These are phyloP conservation scores for Spiraea crenata DNA, from an alignment of 331 rosid species.

Conservation along the genomic window DNA sequence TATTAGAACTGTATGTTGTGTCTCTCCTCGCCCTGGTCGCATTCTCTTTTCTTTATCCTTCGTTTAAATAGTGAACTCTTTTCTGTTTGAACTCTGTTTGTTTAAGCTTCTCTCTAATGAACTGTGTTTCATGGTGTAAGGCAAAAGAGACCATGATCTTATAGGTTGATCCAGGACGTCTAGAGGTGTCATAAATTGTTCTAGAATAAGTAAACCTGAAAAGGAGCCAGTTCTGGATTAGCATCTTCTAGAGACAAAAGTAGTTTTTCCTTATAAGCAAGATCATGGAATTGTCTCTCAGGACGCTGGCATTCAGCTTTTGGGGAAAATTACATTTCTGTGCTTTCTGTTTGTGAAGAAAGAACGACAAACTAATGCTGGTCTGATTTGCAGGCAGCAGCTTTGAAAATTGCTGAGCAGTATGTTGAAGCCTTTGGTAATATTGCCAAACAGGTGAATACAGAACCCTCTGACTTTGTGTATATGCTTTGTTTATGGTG, in stretches of 20 bases:
- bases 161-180: neutral
- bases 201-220: neutral
- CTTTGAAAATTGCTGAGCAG: constrained; percentile 88
- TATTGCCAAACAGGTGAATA: constrained; percentile 82
- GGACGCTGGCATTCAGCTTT: neutral
- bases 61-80: no score
- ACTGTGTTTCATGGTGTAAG: no score
- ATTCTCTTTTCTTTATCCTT: no score
- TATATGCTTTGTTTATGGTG: neutral
- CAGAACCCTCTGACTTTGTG: neutral
- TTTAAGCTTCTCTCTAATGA: no score
- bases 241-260: neutral
- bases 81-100: no score
- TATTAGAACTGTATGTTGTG: neutral
- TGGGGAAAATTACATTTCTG: neutral
- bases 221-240: neutral
- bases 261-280: constrained; percentile 4
- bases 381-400: constrained; percentile 77
- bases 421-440: constrained; percentile 83
- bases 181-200: neutral
- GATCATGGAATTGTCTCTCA: neutral
- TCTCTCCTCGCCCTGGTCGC: no score
- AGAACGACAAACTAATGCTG: constrained; percentile 19
- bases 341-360: neutral
- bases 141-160: neutral